Conservation (phyloP, 2,329 filamentous ascomycete genomes). For the Alternaria sp. region DNA sequence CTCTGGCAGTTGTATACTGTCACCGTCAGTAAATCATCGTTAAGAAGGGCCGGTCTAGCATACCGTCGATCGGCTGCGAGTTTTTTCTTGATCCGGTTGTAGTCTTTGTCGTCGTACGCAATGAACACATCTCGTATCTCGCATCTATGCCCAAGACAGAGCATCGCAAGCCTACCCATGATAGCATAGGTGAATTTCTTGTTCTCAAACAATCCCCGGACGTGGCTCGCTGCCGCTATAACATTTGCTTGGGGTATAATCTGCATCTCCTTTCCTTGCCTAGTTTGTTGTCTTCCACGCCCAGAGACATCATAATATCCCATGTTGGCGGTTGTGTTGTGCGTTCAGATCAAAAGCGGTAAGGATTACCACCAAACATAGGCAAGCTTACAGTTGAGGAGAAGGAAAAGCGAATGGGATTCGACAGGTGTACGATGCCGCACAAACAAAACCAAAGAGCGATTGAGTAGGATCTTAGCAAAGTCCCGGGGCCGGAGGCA, state of each 20-base stretch:
- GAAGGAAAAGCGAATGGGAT: not conserved
- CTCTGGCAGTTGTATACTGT: conserved; percentile 39
- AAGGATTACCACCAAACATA: not conserved
- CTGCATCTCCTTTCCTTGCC: conserved; percentile 24
- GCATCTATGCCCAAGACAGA: conserved; percentile 44
- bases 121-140: conserved; percentile 46
- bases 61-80: conserved; percentile 43
- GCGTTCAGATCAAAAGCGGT: not conserved
- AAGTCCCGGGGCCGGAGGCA: conserved; percentile 3
- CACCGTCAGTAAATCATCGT: conserved; percentile 21
- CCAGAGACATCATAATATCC: conserved; percentile 40
- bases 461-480: not conserved
- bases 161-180: conserved; percentile 44
- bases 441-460: not conserved
- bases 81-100: conserved; percentile 38
- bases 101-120: conserved; percentile 47
- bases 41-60: not conserved
- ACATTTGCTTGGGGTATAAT: conserved; percentile 40
- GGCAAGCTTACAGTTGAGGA: not conserved
- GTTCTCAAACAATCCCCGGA: conserved; percentile 42
- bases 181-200: conserved; percentile 46
- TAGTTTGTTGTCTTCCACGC: conserved; percentile 33
- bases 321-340: conserved; percentile 31
- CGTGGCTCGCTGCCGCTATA: conserved; percentile 39
- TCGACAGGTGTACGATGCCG: not conserved